Conservation (phyloP, 2,329 filamentous ascomycete species). For the Fusarium cicatricum region DNA sequence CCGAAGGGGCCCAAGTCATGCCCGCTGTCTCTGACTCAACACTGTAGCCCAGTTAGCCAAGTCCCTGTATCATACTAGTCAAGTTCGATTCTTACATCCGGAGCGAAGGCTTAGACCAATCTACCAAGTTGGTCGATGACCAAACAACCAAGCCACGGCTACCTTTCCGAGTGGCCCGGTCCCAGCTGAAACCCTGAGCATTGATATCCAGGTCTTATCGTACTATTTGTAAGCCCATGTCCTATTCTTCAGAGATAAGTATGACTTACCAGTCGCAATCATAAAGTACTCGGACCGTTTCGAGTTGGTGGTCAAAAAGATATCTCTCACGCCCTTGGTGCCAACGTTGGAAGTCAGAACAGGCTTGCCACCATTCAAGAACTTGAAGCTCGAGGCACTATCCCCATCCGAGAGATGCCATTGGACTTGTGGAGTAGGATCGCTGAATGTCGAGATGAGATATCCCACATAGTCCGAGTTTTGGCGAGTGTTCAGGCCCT, state of each 20-base stretch:
- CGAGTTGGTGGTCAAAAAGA: conserved; percentile 46
- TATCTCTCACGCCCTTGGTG: conserved; percentile 47
- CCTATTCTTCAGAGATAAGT: no score
- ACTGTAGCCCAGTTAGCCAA: conserved; percentile 28
- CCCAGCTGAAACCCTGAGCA: conserved; percentile 47
- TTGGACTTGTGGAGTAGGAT: conserved; percentile 45
- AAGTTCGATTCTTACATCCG: conserved; percentile 4
- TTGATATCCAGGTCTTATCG: conserved; percentile 48
- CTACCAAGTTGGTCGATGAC: conserved; percentile 47
- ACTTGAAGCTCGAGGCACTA: conserved; percentile 44
- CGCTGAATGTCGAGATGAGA: conserved; percentile 48
- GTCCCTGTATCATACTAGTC: accelerated
- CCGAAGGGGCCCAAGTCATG: conserved; percentile 51
- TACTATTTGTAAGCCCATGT: no score
- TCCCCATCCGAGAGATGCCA: conserved; percentile 47
- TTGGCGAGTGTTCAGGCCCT: background rate
- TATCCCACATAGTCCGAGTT: conserved; percentile 41
- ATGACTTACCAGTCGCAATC: conserved; percentile 47
- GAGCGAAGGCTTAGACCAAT: conserved; percentile 44
- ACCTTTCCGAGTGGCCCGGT: conserved; percentile 46
- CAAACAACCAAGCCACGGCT: conserved; percentile 49
- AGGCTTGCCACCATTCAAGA: conserved; percentile 45
- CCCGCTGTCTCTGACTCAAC: conserved; percentile 47
- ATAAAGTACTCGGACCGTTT: conserved; percentile 47
- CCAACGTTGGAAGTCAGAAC: conserved; percentile 47